Evolutionary conservation across 768 basidiomycete genomes (phyloP).

Genomic region (Brasilioporus rufonigricans): DNA sequence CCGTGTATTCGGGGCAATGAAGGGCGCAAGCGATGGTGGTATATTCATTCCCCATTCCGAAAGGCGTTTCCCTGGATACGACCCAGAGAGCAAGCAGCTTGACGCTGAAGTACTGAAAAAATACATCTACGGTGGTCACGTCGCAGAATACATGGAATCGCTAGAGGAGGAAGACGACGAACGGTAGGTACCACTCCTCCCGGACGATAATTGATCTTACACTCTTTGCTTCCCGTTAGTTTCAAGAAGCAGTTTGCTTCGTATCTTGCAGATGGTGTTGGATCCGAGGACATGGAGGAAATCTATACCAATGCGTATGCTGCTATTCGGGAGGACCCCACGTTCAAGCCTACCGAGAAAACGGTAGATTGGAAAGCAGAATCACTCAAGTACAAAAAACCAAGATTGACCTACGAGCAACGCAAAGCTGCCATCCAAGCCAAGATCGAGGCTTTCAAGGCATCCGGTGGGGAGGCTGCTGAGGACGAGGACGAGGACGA

Average conservation of each 20-base stretch:
- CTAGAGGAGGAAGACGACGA: slow-evolving; percentile 99
- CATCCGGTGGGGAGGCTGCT: slow-evolving; percentile 47
- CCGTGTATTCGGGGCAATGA: slow-evolving; percentile 97
- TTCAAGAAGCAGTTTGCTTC: slow-evolving; percentile 97
- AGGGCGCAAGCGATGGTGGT: slow-evolving; percentile 97
- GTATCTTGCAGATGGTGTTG: slow-evolving; percentile 93
- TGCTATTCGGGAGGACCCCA: slow-evolving; percentile 93
- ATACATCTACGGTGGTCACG: slow-evolving; percentile 97
- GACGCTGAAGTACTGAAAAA: slow-evolving; percentile 95
- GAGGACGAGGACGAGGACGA: slow-evolving; percentile 34
- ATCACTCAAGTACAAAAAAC: slow-evolving; percentile 62
- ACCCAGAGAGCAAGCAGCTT: slow-evolving; percentile 87
- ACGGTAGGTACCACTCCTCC: slow-evolving; percentile 46
- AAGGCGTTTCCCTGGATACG: slow-evolving; percentile 97
- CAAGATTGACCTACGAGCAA: slow-evolving; percentile 72
- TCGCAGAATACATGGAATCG: slow-evolving; percentile 99
- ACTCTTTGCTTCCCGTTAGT: slow-evolving; percentile 36
- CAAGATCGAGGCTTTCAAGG: slow-evolving; percentile 91
- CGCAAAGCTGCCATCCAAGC: slow-evolving; percentile 76
- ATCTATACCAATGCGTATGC: slow-evolving; percentile 91
- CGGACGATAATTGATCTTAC: slow-evolving; percentile 4
- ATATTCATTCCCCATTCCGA: slow-evolving; percentile 97
- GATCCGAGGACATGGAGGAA: slow-evolving; percentile 96
- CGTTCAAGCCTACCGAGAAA: slow-evolving; percentile 88
- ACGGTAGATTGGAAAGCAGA: slow-evolving; percentile 90